Evolutionary conservation across 1,139 yeast species (phyloP).

Genomic region (Hansenula sp.): DNA sequence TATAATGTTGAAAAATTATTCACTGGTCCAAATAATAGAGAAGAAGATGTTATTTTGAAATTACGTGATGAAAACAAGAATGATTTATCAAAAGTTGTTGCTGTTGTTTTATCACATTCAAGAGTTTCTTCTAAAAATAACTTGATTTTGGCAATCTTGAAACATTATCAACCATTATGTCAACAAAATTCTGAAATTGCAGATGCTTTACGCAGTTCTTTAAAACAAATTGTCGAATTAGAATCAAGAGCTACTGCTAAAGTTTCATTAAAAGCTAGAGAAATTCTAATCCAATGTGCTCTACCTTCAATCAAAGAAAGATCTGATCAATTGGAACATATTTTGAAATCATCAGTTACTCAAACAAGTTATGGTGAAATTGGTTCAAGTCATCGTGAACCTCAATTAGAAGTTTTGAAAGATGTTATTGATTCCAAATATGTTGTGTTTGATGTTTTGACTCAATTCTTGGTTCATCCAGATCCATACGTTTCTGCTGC

Average conservation of each 20-base stretch:
- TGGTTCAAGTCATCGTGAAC: slow-evolving; percentile 71
- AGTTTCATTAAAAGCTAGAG: slow-evolving; percentile 95
- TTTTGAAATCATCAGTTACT: slow-evolving; percentile 86
- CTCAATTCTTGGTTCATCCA: slow-evolving; percentile 78
- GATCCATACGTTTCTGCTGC: slow-evolving; percentile 93
- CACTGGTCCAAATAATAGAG: slow-evolving; percentile 69
- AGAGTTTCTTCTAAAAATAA: slow-evolving; percentile 92
- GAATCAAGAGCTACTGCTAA: slow-evolving; percentile 89
- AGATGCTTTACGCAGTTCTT: slow-evolving; percentile 59
- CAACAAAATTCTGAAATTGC: slow-evolving; percentile 67
- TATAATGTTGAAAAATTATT: slow-evolving; percentile 74
- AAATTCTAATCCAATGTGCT: slow-evolving; percentile 92
- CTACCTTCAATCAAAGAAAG: slow-evolving; percentile 94
- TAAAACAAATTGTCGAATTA: slow-evolving; percentile 77
- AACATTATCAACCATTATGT: slow-evolving; percentile 73
- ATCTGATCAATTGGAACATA: slow-evolving; percentile 95
- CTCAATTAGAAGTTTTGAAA: slow-evolving; percentile 72
- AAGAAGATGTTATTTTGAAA: slow-evolving; percentile 79
- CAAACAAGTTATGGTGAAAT: slow-evolving; percentile 86
- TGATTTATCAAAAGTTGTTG: slow-evolving; percentile 68
- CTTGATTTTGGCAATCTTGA: slow-evolving; percentile 78
- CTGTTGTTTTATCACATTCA: slow-evolving; percentile 79
- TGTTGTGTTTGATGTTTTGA: slow-evolving; percentile 91
- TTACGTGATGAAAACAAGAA: slow-evolving; percentile 85
- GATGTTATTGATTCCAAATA: slow-evolving; percentile 96